These are phyloP conservation scores for Diacronema lutheri DNA, from an alignment of 78 protist genomes.

Conservation along the genomic window DNA sequence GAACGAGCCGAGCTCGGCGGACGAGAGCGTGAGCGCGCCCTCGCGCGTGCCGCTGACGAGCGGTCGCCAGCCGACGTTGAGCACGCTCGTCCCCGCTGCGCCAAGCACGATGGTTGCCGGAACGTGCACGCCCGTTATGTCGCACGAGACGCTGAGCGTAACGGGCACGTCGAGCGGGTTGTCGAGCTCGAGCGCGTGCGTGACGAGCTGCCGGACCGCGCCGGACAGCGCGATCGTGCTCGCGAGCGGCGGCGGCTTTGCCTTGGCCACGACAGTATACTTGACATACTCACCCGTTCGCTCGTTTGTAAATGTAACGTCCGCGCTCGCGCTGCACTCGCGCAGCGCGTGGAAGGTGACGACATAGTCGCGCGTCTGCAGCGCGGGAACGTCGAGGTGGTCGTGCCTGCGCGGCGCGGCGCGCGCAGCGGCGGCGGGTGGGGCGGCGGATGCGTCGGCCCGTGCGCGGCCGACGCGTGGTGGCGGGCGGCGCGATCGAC, in stretches of 20 bases:
- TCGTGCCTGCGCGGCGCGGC: slow-evolving; percentile 14
- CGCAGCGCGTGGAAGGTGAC: slow-evolving; percentile 32
- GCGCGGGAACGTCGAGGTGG: slow-evolving; percentile 68
- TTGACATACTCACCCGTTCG: slow-evolving; percentile 54
- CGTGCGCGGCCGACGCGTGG: too few species aligned
- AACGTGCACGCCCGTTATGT: background rate
- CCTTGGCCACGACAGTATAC: slow-evolving; percentile 27
- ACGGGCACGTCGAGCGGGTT: slow-evolving; percentile 57
- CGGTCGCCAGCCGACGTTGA: slow-evolving; percentile 52
- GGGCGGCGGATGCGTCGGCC: too few species aligned
- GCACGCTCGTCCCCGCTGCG: background rate
- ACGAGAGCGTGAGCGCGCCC: slow-evolving; percentile 22
- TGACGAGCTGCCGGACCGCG: slow-evolving; percentile 42
- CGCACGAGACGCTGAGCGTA: slow-evolving; percentile 19
- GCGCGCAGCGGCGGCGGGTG: too few species aligned
- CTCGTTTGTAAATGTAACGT: slow-evolving; percentile 50
- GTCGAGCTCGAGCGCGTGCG: slow-evolving; percentile 29
- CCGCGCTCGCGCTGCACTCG: slow-evolving; percentile 39
- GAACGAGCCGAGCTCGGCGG: slow-evolving; percentile 56
- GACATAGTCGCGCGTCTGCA: slow-evolving; percentile 26
- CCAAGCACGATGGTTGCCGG: background rate
- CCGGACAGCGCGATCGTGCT: slow-evolving; percentile 40
- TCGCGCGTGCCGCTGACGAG: slow-evolving; percentile 7
- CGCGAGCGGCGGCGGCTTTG: slow-evolving; percentile 23
- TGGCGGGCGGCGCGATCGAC: too few species aligned